Evolutionary conservation across 202 grass and related monocot species (phyloP).

Genomic region (Saccharum hybrid): DNA sequence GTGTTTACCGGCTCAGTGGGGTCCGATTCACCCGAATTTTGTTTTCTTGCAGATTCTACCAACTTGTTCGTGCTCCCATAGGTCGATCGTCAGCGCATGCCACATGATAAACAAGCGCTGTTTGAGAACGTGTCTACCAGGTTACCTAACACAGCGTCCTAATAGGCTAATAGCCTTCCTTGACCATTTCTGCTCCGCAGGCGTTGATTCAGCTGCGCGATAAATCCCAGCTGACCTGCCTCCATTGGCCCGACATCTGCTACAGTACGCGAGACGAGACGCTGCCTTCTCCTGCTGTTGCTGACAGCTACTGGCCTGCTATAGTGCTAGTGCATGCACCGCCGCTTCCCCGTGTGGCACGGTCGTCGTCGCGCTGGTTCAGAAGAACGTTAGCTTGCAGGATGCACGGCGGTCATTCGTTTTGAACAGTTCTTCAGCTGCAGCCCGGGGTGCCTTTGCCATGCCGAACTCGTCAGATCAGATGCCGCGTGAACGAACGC

Average conservation of each 20-base stretch:
- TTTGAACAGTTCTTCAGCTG: conserved; percentile 22
- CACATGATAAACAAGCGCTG: background rate
- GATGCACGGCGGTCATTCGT: background rate
- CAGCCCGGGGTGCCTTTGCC: background rate
- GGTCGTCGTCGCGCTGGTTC: background rate
- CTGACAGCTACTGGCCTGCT: background rate
- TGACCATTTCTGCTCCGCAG: conserved; percentile 30
- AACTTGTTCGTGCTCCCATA: background rate
- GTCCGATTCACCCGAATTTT: background rate
- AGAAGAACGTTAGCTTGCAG: background rate
- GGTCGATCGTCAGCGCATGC: background rate
- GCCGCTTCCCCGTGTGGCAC: background rate
- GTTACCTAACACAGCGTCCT: background rate
- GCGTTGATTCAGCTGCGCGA: conserved; percentile 4
- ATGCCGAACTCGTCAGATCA: background rate
- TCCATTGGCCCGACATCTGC: conserved; percentile 6
- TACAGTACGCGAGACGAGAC: background rate
- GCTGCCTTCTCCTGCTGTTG: background rate
- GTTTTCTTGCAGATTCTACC: background rate
- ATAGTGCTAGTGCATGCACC: background rate
- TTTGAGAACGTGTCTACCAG: conserved; percentile 39
- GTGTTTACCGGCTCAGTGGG: background rate
- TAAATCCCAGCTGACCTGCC: background rate
- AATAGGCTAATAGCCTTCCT: background rate
- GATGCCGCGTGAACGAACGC: conserved; percentile 26